These are phyloP conservation scores for Themeda triandra DNA, from an alignment of 176 grass and related monocot genomes.

Conservation along the genomic window DNA sequence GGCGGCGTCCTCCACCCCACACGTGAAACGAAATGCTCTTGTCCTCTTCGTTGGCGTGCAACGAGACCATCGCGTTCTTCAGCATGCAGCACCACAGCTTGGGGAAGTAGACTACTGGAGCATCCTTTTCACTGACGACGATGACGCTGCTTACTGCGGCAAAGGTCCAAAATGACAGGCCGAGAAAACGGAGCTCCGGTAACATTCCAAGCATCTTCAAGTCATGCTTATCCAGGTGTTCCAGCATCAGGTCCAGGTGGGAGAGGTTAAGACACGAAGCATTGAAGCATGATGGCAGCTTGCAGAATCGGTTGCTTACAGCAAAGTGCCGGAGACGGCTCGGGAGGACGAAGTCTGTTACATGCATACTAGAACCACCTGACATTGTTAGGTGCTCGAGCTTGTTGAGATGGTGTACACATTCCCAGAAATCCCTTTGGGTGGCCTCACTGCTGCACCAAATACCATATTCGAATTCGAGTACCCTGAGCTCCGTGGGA, in stretches of 20 bases:
- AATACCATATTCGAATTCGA: too few species aligned
- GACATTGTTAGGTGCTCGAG: too few species aligned
- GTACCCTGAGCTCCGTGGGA: too few species aligned
- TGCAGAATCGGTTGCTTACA: too few species aligned
- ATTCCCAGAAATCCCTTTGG: too few species aligned
- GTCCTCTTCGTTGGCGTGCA: not conserved
- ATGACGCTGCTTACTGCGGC: not conserved
- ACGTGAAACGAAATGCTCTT: not conserved
- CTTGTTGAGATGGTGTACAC: too few species aligned
- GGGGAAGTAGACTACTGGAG: not conserved
- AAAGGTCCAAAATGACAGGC: rapidly evolving
- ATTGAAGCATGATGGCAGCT: too few species aligned
- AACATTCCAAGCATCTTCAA: not conserved
- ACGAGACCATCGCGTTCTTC: not conserved
- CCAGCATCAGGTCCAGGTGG: not conserved
- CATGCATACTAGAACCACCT: too few species aligned
- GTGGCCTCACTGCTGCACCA: too few species aligned
- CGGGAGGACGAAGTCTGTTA: too few species aligned
- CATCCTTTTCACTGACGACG: not conserved
- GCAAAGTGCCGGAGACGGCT: too few species aligned
- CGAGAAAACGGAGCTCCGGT: not conserved
- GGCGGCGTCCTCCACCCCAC: not conserved
- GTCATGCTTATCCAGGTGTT: not conserved
- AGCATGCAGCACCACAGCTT: not conserved
- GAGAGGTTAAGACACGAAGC: too few species aligned